Base-by-base conservation (phyloP, 176 grass and related monocot genomes). In the Leersia perrieri region DNA sequence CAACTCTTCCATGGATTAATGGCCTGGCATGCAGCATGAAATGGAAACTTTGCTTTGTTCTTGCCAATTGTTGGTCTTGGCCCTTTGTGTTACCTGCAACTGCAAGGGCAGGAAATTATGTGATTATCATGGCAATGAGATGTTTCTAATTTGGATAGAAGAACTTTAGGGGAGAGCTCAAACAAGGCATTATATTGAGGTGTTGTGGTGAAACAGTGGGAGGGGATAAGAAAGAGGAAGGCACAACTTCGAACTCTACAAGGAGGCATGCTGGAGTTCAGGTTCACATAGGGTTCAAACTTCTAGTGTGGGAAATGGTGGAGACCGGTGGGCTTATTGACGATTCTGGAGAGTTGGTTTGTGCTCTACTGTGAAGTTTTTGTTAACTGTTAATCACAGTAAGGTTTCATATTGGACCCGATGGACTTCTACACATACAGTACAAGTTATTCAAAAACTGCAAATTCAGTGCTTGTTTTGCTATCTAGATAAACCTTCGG, bases 181-280 rank as follows among this genome's bases (percentile, higher is more conserved):
- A 26, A 25, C 29, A 51, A 63, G 40, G 82, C 63, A 16, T 11
- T 63, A 22, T n/a, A 49, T 63, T 22, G 42, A 27, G 51, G 53
- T 63, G 57, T 44, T 70, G 1, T 16, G 33, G 27, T 55, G 26
- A 84, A 70, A 63, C 28, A 53, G 80, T 79, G 86, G 62, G 70
- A 84, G 20, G 80, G 87, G 22, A 84, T 53, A 42, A 70, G 40
- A 31, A 80, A 63, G 70, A 68, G 63, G 38, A 80, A 74, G 60
- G 13, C 53, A 0, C 40, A 33, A 1, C 12, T 64, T 36, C 11
- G 9, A 32, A 16, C 1, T 0, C 27, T 22, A 10, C 25, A 80
- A 6, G 33, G 51, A 68, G 27, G 20, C 63, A 40, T 27, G 23
- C 22, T 63, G 22, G 81, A 88, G 63, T 63, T 40, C 14, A 36